Conservation (phyloP, 1,139 yeast genomes). For the Nematodospora anomalae region DNA sequence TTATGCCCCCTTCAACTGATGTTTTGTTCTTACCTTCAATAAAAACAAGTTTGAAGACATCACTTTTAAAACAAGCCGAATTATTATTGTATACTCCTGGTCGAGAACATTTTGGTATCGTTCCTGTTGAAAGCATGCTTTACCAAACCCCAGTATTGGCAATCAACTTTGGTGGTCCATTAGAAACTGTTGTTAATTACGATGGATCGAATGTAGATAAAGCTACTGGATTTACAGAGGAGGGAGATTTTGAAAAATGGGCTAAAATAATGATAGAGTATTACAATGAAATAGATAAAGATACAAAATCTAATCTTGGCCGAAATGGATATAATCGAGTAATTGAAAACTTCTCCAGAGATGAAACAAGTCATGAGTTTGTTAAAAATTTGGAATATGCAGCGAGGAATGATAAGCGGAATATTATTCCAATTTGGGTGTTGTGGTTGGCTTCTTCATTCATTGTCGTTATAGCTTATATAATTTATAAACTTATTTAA, state of each 20-base stretch:
- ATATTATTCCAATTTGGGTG: slow-evolving; percentile 2
- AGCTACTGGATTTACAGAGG: slow-evolving; percentile 79
- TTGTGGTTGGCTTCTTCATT: slow-evolving; percentile 3
- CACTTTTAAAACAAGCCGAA: slow-evolving; percentile 57
- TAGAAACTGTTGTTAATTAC: slow-evolving; percentile 67
- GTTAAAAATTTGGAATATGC: slow-evolving; percentile 21
- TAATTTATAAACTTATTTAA: slow-evolving; percentile 3
- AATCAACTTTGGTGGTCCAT: slow-evolving; percentile 87
- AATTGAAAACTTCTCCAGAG: slow-evolving; percentile 54
- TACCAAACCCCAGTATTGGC: slow-evolving; percentile 83
- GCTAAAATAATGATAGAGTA: slow-evolving; percentile 52
- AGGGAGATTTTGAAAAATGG: slow-evolving; percentile 62
- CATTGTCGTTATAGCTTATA: slow-evolving; percentile 4
- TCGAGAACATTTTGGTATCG: slow-evolving; percentile 95
- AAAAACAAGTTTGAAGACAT: slow-evolving; percentile 62
- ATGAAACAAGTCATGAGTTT: slow-evolving; percentile 60
- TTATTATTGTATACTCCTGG: slow-evolving; percentile 84
- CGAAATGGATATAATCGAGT: slow-evolving; percentile 55
- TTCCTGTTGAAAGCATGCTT: slow-evolving; percentile 93
- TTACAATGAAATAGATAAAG: slow-evolving; percentile 28
- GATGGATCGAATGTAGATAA: slow-evolving; percentile 33
- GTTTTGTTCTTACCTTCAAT: slow-evolving; percentile 83
- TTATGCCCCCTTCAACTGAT: slow-evolving; percentile 40
- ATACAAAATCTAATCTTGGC: slow-evolving; percentile 37
- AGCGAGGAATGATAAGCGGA: slow-evolving; percentile 1